Conservation (phyloP, 768 basidiomycete genomes). For the Lentinula detonsa region DNA sequence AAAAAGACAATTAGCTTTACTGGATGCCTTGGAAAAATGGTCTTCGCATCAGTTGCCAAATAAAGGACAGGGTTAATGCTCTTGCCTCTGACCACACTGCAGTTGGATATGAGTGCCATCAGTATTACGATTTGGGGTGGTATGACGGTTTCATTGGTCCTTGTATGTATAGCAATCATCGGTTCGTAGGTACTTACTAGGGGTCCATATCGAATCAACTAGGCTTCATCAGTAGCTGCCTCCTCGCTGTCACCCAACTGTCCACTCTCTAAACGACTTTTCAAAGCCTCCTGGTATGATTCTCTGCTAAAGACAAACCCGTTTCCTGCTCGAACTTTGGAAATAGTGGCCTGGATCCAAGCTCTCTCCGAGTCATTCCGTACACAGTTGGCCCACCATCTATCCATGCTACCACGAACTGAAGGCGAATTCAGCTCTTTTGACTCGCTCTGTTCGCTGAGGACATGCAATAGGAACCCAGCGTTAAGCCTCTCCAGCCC, state of each 20-base stretch:
- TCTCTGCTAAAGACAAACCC: conserved; percentile 49
- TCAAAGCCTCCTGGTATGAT: conserved; percentile 46
- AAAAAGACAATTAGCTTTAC: conserved; percentile 34
- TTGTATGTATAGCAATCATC: background rate
- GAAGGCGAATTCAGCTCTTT: conserved; percentile 41
- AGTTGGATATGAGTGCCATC: background rate
- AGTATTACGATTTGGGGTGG: background rate
- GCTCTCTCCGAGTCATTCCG: conserved; percentile 53
- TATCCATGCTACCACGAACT: conserved; percentile 61
- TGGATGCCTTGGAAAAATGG: conserved; percentile 33
- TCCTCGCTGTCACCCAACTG: conserved; percentile 17
- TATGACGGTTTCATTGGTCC: background rate
- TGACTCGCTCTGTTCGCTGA: conserved; percentile 62
- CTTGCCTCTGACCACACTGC: background rate
- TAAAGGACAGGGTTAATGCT: background rate
- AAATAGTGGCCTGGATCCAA: conserved; percentile 47
- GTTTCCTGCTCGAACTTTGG: conserved; percentile 38
- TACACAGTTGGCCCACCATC: conserved; percentile 75
- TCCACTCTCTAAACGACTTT: conserved; percentile 31
- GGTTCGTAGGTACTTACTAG: background rate
- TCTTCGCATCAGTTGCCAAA: background rate
- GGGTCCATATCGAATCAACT: background rate
- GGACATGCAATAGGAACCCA: conserved; percentile 63
- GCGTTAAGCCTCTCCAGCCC: conserved; percentile 59
- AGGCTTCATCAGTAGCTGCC: conserved; percentile 7